These are phyloP conservation scores for Aphanoascus verrucosus DNA, from an alignment of 2,329 filamentous ascomycete genomes.

Conservation along the genomic window DNA sequence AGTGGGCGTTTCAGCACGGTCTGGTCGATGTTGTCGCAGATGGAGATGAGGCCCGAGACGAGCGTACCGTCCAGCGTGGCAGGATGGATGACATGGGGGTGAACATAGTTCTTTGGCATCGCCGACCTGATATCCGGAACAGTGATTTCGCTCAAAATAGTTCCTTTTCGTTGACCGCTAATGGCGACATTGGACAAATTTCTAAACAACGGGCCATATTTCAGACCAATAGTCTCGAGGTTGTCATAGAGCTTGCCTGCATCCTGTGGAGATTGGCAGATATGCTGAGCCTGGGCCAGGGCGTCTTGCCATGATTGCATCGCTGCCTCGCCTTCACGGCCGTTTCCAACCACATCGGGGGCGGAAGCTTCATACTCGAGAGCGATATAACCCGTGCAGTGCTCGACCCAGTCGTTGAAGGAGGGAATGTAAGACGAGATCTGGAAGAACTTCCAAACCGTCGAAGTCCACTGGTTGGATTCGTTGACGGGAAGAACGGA, in stretches of 20 bases:
- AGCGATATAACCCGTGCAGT: slow-evolving; percentile 26
- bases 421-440: slow-evolving; percentile 25
- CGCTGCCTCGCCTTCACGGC: slow-evolving; percentile 19
- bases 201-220: slow-evolving; percentile 25
- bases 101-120: slow-evolving; percentile 13
- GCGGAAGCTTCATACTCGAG: slow-evolving; percentile 17
- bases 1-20: slow-evolving; percentile 20
- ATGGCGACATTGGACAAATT: slow-evolving; percentile 20
- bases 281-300: slow-evolving; percentile 13
- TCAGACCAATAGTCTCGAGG: slow-evolving; percentile 21
- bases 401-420: slow-evolving; percentile 27
- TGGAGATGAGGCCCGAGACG: slow-evolving; percentile 21
- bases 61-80: slow-evolving; percentile 21
- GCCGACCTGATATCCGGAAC: slow-evolving; percentile 16
- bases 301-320: slow-evolving; percentile 12
- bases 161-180: slow-evolving; percentile 18
- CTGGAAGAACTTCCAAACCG: slow-evolving; percentile 23
- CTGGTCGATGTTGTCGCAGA: slow-evolving; percentile 21
- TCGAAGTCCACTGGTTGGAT: slow-evolving; percentile 16
- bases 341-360: slow-evolving; percentile 16
- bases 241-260: slow-evolving; percentile 22
- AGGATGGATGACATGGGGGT: slow-evolving; percentile 16
- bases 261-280: slow-evolving; percentile 20
- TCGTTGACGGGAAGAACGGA: slow-evolving; percentile 21
- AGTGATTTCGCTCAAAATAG: slow-evolving; percentile 19